These are phyloP conservation scores for Funneliformis geosporum DNA, from an alignment of 192 early-diverging fungal genomes.

Conservation along the genomic window DNA sequence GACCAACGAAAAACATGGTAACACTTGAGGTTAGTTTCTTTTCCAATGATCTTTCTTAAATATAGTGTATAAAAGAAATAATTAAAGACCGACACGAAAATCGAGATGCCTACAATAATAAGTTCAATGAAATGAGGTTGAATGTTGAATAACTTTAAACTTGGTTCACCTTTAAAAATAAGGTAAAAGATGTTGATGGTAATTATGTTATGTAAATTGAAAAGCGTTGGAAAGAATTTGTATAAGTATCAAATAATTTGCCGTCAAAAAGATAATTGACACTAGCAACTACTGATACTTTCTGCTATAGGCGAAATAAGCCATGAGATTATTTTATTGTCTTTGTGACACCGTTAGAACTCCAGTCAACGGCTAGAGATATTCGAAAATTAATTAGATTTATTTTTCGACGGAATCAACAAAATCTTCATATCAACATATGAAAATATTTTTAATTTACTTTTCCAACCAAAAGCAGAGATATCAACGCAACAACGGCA, in stretches of 20 bases:
- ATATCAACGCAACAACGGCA: slow-evolving; percentile 73
- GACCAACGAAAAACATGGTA: slow-evolving; percentile 68
- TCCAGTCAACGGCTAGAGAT: slow-evolving; percentile 57
- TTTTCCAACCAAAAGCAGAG: slow-evolving; percentile 52
- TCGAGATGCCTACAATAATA: slow-evolving; percentile 62
- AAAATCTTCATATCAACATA: no score
- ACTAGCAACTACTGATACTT: slow-evolving; percentile 65
- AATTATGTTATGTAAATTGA: slow-evolving; percentile 74
- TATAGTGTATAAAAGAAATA: slow-evolving; percentile 67
- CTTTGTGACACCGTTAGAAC: slow-evolving; percentile 43
- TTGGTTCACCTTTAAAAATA: slow-evolving; percentile 71
- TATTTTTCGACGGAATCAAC: no score
- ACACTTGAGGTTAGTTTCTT: slow-evolving; percentile 66
- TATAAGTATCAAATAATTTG: slow-evolving; percentile 56
- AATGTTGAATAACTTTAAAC: slow-evolving; percentile 42
- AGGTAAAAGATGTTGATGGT: slow-evolving; percentile 69
- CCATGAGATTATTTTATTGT: slow-evolving; percentile 71
- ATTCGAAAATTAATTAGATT: no score
- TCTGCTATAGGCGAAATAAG: slow-evolving; percentile 62
- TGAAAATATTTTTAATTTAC: no score
- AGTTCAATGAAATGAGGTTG: slow-evolving; percentile 55
- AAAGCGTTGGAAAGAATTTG: slow-evolving; percentile 63
- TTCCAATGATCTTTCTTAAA: slow-evolving; percentile 57
- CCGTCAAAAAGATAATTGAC: slow-evolving; percentile 57
- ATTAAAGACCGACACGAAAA: slow-evolving; percentile 51